Conservation (phyloP, 2,329 filamentous ascomycete species). For the Aspergillus novofumigatus region DNA sequence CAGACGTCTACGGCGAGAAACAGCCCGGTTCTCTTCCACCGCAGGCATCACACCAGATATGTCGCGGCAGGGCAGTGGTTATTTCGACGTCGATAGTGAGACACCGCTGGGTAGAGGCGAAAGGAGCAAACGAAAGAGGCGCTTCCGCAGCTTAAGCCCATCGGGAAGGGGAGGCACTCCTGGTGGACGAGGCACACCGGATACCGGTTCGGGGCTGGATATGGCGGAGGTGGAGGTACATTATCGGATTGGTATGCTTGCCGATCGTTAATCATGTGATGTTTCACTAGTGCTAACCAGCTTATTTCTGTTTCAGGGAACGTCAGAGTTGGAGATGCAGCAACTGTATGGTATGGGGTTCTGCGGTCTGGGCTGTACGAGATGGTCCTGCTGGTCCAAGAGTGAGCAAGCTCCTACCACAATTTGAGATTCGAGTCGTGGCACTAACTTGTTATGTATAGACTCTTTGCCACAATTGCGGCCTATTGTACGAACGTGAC, state of each 20-base stretch:
- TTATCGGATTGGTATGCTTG: slow-evolving; percentile 58
- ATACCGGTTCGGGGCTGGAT: slow-evolving; percentile 59
- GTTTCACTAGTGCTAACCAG: slow-evolving; percentile 3
- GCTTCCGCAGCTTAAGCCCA: slow-evolving; percentile 85
- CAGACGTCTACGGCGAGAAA: slow-evolving; percentile 79
- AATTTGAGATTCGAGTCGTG: not conserved
- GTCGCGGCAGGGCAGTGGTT: slow-evolving; percentile 56
- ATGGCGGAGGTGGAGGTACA: slow-evolving; percentile 62
- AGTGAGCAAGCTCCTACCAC: slow-evolving; percentile 51
- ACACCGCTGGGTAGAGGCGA: slow-evolving; percentile 89
- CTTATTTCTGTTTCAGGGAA: slow-evolving; percentile 50
- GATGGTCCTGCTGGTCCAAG: slow-evolving; percentile 82
- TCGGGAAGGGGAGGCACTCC: slow-evolving; percentile 64
- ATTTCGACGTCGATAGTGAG: slow-evolving; percentile 59
- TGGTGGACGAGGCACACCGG: slow-evolving; percentile 73
- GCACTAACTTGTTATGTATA: slow-evolving; percentile 34
- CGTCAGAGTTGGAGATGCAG: slow-evolving; percentile 78
- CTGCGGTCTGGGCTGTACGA: slow-evolving; percentile 88
- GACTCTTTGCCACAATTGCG: slow-evolving; percentile 92
- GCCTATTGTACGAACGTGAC: slow-evolving; percentile 81
- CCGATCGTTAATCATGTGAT: not conserved
- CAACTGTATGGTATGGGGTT: slow-evolving; percentile 84
- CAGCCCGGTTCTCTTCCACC: slow-evolving; percentile 84
- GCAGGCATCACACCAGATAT: slow-evolving; percentile 75
- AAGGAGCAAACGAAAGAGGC: slow-evolving; percentile 88